These are phyloP conservation scores for Plantago lanceolata DNA, from an alignment of 305 asterid species.

Conservation along the genomic window DNA sequence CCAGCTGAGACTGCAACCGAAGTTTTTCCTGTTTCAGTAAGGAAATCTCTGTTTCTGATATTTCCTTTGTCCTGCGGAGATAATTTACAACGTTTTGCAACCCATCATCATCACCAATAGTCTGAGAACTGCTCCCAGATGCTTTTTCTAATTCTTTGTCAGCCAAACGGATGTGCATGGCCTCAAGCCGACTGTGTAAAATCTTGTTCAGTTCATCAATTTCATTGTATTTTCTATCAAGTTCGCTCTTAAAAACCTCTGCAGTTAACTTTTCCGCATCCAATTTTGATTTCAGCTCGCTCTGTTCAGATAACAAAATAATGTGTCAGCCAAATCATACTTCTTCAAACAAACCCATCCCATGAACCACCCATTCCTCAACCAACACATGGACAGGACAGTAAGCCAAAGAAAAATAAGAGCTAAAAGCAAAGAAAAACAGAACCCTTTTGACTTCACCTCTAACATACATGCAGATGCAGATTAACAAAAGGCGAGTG, in stretches of 20 bases:
- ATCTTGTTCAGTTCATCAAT: constrained; percentile 84
- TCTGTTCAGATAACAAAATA: constrained; percentile 35
- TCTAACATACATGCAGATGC: not conserved
- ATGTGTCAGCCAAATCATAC: constrained; percentile 7
- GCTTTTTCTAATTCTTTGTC: constrained; percentile 67
- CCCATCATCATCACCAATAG: constrained; percentile 60
- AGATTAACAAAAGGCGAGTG: not conserved
- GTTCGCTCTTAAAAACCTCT: constrained; percentile 65
- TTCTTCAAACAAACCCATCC: not conserved
- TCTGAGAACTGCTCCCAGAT: constrained; percentile 48
- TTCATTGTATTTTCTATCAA: constrained; percentile 69
- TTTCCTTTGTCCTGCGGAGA: constrained; percentile 87
- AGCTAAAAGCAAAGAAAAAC: not conserved
- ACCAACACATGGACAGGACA: not conserved
- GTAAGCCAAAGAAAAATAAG: not conserved
- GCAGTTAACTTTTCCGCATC: constrained; percentile 64
- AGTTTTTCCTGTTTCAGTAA: constrained; percentile 79
- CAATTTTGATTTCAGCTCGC: constrained; percentile 68
- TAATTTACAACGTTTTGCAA: constrained; percentile 71
- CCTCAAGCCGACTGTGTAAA: constrained; percentile 76
- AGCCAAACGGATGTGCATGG: constrained; percentile 76
- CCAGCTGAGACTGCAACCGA: constrained; percentile 86
- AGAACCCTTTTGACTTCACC: not conserved
- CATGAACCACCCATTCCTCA: not conserved
- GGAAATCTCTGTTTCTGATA: constrained; percentile 90